Base-by-base conservation (phyloP, 2,329 filamentous ascomycete species). In the Trichophaea hybrida region DNA sequence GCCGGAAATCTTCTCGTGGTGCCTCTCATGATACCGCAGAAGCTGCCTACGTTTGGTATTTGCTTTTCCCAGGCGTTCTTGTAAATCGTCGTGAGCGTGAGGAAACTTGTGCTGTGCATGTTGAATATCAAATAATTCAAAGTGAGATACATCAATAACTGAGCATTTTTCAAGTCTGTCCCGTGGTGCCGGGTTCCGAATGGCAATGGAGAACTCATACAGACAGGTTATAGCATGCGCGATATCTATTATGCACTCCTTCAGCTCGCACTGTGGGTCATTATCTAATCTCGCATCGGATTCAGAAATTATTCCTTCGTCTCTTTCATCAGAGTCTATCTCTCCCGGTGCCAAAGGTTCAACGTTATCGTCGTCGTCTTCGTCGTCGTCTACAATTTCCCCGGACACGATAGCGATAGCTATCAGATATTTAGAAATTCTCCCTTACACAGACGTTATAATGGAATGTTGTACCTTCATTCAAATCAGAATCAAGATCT, bases 171-270 rank as follows among this genome's bases (percentile, higher is more conserved):
- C 60, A 13, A 67, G 61, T 35, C 69, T 69, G 32, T 68, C 68
- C n/a, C 69, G 66, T 7, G 68, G 68, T 1, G 68, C 69, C 8
- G 71, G 70, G 46, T 71, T 68, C n/a, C 68, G 61, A 46, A 73
- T 67, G 1, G 68, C 57, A 62, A 70, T 69, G 15, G 69, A 71
- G 1, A 72, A 61, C 1, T 69, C 64, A 55, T 72, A 68, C 2
- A 73, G 62, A 37, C 68, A 70, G 1, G 63, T 71, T 1, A 51
- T 51, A 5, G 2, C 12, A 10, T 51, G n/a, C 13, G 15, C n/a
- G 12, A 32, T 32, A 12, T 51, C 48, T 12, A 43, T 10, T 43
- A 43, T 10, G n/a, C 38, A 43, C 38, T 43, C 38, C n/a, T 43
- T 15, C 10, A 43, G n/a, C n/a, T 43, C 38, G 4, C n/a, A 1